Evolutionary conservation across 2,329 filamentous ascomycete species (phyloP).

Genomic region (Aspergillus sp.): DNA sequence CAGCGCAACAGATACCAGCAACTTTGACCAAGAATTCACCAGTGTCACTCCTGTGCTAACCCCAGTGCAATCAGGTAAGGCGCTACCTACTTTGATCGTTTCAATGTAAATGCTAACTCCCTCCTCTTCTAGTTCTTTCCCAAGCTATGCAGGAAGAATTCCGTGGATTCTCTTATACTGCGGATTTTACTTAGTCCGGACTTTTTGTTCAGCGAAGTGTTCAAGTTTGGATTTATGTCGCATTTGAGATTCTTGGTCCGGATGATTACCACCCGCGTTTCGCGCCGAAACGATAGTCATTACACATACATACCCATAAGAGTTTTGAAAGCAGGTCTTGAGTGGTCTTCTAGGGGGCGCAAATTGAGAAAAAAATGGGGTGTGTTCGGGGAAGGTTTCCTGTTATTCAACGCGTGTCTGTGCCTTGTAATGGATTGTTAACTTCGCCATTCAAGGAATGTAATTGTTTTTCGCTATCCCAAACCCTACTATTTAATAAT

Average conservation of each 20-base stretch:
- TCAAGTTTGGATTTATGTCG: slow-evolving; percentile 18
- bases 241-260: slow-evolving; percentile 20
- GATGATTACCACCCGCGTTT: slow-evolving; percentile 21
- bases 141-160: slow-evolving; percentile 99
- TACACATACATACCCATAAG: slow-evolving; percentile 28
- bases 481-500: slow-evolving; percentile 9
- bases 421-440: slow-evolving; percentile 5
- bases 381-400: slow-evolving; percentile 13
- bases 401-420: slow-evolving; percentile 13
- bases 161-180: slow-evolving; percentile 96
- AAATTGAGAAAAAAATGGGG: slow-evolving; percentile 18
- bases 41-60: slow-evolving; percentile 97
- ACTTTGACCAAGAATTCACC: slow-evolving; percentile 98
- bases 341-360: slow-evolving; percentile 17
- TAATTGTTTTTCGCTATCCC: slow-evolving; percentile 12
- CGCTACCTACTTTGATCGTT: background rate
- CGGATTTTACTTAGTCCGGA: slow-evolving; percentile 70
- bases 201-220: background rate
- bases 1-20: slow-evolving; percentile 95
- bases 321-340: slow-evolving; percentile 26
- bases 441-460: slow-evolving; percentile 17
- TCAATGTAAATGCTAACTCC: slow-evolving; percentile 18
- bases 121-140: slow-evolving; percentile 68
- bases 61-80: slow-evolving; percentile 91
- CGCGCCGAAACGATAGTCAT: slow-evolving; percentile 23